A percentile compares a stretch with the other conserved stretches of the same genome.
Conservation (phyloP, 805 yeast genomes). For the Sporopachydermia lactativora region DNA sequence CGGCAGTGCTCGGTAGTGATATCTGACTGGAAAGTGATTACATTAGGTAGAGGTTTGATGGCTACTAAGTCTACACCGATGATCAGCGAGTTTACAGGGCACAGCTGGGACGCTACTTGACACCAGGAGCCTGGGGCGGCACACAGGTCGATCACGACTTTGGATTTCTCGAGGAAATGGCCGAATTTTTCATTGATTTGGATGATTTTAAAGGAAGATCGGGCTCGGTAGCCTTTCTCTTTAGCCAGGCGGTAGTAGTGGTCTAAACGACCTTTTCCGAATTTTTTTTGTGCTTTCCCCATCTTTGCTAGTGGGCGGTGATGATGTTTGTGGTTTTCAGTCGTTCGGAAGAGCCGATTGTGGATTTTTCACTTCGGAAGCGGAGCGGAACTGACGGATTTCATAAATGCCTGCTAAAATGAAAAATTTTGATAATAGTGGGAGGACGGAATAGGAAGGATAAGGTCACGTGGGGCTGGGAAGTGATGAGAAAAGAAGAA, state of each 20-base stretch:
- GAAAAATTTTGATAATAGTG: no score
- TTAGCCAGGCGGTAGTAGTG: constrained; percentile 92
- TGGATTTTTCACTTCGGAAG: no score
- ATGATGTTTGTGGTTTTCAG: no score
- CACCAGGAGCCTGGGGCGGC: constrained; percentile 99
- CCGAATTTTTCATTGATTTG: constrained; percentile 96
- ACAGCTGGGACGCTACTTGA: constrained; percentile 89
- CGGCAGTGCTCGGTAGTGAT: constrained; percentile 98
- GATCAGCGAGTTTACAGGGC: constrained; percentile 86
- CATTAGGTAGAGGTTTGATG: constrained; percentile 90
- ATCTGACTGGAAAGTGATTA: constrained; percentile 89
- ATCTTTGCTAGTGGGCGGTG: constrained; percentile 21
- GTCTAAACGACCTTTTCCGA: constrained; percentile 98
- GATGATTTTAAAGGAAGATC: constrained; percentile 91
- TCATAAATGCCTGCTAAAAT: no score
- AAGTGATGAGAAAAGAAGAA: no score
- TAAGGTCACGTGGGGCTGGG: no score
- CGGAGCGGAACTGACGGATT: no score
- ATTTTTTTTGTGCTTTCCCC: constrained; percentile 91
- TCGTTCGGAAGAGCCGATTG: no score
- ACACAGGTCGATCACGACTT: constrained; percentile 93
- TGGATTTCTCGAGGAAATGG: constrained; percentile 85
- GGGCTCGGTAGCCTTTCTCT: constrained; percentile 95
- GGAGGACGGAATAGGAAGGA: no score
- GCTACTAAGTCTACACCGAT: constrained; percentile 99